Base-by-base conservation (phyloP, 495 filamentous ascomycete species). In the Xeromyces bisporus region DNA sequence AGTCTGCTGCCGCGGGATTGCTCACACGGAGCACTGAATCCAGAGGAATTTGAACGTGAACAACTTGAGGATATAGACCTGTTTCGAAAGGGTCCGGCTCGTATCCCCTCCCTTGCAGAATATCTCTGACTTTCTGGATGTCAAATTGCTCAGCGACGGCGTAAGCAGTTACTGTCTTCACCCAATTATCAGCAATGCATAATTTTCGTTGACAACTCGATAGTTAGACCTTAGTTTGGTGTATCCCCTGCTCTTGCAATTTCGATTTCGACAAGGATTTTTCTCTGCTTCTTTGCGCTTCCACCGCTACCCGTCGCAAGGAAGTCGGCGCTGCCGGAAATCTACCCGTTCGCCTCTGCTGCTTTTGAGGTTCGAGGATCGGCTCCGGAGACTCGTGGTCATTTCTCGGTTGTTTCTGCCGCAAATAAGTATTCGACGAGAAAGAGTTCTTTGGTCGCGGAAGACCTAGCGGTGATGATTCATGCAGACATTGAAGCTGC, bases 111-210 rank as follows among this genome's bases (percentile, higher is more conserved):
- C 70, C 64, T 34, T 71, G 62, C 6, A 93, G 47, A 9, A 89
- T 75, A 11, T 74, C 69, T 31, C 71, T 65, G 3, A 81, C 80
- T 31, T 61, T 56, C 40, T 69, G 62, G 55, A 93, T 79, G 42
- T 89, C 66, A 55, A 89, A 93, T 44, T 79, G 73, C 47, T 92
- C 83, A 13, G 85, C 82, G 2, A 82, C 74, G 41, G 82, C 85
- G 42, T 84, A 77, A 2, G 85, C 85, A 17, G 72, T 81, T 23
- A 93, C 73, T 33, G 61, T 69, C 56, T 78, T 55, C 33, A n/a
- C 44, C 1, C 24, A 31, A 13, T n/a, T 29, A 35, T 61, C 29
- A 62, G 51, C 31, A 32, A 20, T 7, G 17, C 34, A 20, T n/a
- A 7, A 15, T 15, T 6, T 3, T 6, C 7, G 27, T 31, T 25